Evolutionary conservation across 2,329 filamentous ascomycete species (phyloP).

Genomic region (Erysiphe pulchra): DNA sequence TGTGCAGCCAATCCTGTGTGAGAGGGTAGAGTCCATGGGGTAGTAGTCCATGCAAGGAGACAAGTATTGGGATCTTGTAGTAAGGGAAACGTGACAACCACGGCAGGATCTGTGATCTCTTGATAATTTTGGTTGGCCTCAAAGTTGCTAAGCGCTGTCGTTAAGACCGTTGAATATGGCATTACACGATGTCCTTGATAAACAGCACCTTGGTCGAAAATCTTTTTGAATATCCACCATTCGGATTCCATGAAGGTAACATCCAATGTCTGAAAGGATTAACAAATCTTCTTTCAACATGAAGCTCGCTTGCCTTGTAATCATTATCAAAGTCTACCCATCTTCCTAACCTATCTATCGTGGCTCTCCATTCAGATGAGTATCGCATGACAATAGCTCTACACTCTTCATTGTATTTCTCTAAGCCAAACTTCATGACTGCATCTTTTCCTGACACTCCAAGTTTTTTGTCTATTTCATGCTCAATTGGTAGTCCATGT

Average conservation of each 20-base stretch:
- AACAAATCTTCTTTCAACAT: background rate
- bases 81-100: constrained; percentile 72
- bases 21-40: constrained; percentile 65
- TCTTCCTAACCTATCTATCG: constrained; percentile 66
- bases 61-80: constrained; percentile 48
- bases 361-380: constrained; percentile 62
- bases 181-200: constrained; percentile 83
- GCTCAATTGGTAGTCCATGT: constrained; percentile 82
- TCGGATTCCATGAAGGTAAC: constrained; percentile 83
- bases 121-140: constrained; percentile 91
- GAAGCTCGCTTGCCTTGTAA: constrained; percentile 40
- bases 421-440: constrained; percentile 64
- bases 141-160: constrained; percentile 76
- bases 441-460: constrained; percentile 72
- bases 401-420: constrained; percentile 78
- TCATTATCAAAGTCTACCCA: constrained; percentile 98
- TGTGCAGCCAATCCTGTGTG: constrained; percentile 55
- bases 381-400: constrained; percentile 84
- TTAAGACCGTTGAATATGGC: constrained; percentile 81
- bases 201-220: constrained; percentile 71
- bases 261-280: constrained; percentile 50
- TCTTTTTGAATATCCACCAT: constrained; percentile 92
- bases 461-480: constrained; percentile 92
- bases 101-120: constrained; percentile 70
- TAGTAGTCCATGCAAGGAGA: constrained; percentile 74